Conservation (phyloP, 2,329 filamentous ascomycete species). For the Aureobasidium sp. region DNA sequence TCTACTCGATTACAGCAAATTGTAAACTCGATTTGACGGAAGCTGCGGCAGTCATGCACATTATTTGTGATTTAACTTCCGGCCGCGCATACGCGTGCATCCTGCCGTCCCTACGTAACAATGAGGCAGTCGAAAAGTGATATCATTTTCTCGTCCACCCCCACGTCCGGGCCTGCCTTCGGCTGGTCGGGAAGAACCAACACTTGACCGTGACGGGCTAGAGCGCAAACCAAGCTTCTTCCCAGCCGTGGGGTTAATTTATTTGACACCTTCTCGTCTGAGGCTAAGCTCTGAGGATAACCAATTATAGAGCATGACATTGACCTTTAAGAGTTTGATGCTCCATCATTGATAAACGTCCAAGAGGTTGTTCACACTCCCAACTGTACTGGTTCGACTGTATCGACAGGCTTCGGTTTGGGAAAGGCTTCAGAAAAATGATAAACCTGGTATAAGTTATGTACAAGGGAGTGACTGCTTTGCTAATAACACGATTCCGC, state of each 20-base stretch:
- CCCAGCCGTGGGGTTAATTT: not conserved
- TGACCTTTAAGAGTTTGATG: not conserved
- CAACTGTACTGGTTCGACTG: too few species aligned
- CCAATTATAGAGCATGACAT: not conserved
- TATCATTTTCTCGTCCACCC: not conserved
- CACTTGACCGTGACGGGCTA: not conserved
- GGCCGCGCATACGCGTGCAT: not conserved
- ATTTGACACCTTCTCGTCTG: not conserved
- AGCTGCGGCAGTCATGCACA: not conserved
- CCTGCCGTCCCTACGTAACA: not conserved
- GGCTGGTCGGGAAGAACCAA: not conserved
- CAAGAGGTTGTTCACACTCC: not conserved
- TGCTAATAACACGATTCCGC: conserved; percentile 3
- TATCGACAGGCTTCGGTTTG: not conserved
- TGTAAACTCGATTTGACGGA: not conserved
- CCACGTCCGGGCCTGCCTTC: not conserved
- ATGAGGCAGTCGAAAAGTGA: not conserved
- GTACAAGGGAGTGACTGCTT: not conserved
- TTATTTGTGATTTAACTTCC: not conserved
- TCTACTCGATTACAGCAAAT: not conserved
- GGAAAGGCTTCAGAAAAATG: not conserved
- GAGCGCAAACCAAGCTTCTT: not conserved
- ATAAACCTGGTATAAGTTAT: not conserved
- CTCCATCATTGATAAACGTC: not conserved
- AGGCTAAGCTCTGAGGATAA: not conserved